A percentile compares a stretch with the other conserved stretches of the same genome.
Evolutionary conservation across 495 filamentous ascomycete genomes (phyloP).

Genomic region (Talaromyces borbonicus): DNA sequence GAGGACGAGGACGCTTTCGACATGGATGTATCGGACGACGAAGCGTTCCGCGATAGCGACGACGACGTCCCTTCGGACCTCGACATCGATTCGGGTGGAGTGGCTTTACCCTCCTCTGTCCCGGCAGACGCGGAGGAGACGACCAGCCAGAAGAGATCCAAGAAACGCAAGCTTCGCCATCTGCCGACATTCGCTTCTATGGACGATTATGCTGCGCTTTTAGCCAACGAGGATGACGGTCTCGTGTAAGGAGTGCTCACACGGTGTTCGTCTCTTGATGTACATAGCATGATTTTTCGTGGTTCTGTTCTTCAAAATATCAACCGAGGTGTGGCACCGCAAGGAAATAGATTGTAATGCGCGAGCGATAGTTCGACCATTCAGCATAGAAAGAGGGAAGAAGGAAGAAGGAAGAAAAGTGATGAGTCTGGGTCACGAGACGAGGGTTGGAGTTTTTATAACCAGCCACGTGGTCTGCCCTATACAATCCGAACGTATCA

Average conservation of each 20-base stretch:
- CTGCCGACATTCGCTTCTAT: slow-evolving; percentile 86
- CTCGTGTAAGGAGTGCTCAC: background rate
- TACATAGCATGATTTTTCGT: too few species aligned
- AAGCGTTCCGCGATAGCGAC: slow-evolving; percentile 44
- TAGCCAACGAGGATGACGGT: slow-evolving; percentile 64
- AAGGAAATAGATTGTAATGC: too few species aligned
- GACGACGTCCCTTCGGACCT: slow-evolving; percentile 45
- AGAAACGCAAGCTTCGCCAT: slow-evolving; percentile 73
- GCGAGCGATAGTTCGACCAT: too few species aligned
- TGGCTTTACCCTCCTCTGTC: slow-evolving; percentile 13
- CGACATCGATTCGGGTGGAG: slow-evolving; percentile 27
- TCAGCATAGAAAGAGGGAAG: too few species aligned
- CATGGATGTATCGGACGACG: slow-evolving; percentile 43
- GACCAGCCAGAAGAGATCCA: slow-evolving; percentile 51
- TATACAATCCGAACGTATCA: too few species aligned
- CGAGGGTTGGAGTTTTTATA: too few species aligned
- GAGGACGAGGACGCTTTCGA: slow-evolving; percentile 39
- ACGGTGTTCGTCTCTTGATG: background rate
- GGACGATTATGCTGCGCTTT: slow-evolving; percentile 85
- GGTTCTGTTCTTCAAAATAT: too few species aligned
- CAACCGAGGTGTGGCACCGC: too few species aligned
- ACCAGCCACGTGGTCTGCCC: too few species aligned
- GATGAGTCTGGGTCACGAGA: too few species aligned
- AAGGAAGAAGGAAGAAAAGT: too few species aligned
- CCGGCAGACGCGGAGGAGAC: slow-evolving; percentile 25